Percentiles rank a stretch among this genome's conserved stretches.
Conservation (phyloP, 192 early-diverging fungal genomes). For the Backusella psychrophila region DNA sequence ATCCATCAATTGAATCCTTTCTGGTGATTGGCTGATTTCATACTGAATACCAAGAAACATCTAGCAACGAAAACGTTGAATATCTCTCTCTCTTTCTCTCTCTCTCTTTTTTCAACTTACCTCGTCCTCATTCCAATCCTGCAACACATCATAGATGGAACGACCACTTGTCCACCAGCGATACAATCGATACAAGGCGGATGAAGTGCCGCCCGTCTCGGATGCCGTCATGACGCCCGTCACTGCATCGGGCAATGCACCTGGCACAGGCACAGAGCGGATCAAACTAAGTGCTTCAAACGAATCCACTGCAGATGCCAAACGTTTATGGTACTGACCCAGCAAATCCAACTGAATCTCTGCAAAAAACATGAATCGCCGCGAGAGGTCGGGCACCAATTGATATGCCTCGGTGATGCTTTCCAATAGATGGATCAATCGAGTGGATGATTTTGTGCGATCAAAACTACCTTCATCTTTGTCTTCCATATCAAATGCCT, state of each 20-base stretch:
- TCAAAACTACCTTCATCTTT: constrained; percentile 40
- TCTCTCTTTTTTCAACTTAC: constrained; percentile 29
- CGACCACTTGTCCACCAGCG: constrained; percentile 51
- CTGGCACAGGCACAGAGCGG: constrained; percentile 43
- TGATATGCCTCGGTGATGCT: constrained; percentile 61
- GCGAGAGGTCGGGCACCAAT: constrained; percentile 55
- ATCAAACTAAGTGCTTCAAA: constrained; percentile 50
- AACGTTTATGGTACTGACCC: constrained; percentile 48
- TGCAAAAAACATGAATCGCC: constrained; percentile 53
- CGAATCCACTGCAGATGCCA: constrained; percentile 49
- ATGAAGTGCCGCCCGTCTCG: constrained; percentile 29
- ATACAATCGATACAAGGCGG: constrained; percentile 47
- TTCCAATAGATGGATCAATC: constrained; percentile 59
- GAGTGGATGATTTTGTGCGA: constrained; percentile 61
- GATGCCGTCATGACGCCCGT: constrained; percentile 42
- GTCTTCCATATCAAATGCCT: constrained; percentile 58
- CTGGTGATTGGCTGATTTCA: constrained; percentile 31
- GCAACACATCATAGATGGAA: constrained; percentile 39
- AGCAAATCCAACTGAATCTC: constrained; percentile 65
- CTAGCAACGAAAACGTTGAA: constrained; percentile 18
- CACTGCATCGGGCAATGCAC: constrained; percentile 51
- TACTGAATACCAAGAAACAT: constrained; percentile 53
- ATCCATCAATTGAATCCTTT: constrained; percentile 13
- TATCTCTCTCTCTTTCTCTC: background rate
- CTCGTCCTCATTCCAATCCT: constrained; percentile 54